Base-by-base conservation (phyloP, 1,284 basidiomycete species). In the Neotropicomus parvogracilis region DNA sequence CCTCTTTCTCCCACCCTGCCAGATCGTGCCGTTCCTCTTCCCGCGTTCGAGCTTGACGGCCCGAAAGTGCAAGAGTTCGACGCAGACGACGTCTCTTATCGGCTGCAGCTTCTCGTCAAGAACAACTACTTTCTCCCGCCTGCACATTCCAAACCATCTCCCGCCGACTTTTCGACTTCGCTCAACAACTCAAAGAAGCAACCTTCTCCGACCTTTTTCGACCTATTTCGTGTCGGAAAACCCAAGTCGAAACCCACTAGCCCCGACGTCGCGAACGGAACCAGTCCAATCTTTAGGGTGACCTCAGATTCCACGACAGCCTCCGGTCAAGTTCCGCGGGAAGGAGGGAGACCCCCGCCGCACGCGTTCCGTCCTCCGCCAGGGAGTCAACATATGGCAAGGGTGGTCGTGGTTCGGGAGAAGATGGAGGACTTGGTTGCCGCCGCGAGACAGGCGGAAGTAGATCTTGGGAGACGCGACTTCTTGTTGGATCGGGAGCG, bases 111-210 rank as follows among this genome's bases (percentile, higher is more conserved):
- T 42, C 78, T 91, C 36, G 81, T 91, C 47, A 86, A 84, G 64
- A 91, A 91, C 69, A 88, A 75, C 59, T 91, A 91, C 62, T 91
- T 87, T 61, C 78, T 91, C 33, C 88, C 88, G 6, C 88, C 88
- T 11, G 88, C 88, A 0, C 88, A 91, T 59, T 75, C 81, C 33
- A 91, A 91, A 60, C 88, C 88, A 3, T 79, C 77, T 9, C 78
- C 79, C 2, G 73, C 79, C 34, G 79, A 81, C 44, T 78, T 87
- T 50, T 74, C 78, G 0, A 44, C 66, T 7, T 56, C 72, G 14
- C 57, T 61, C 16, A 65, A 64, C 50, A 59, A 68, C 45, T 57
- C 69, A 17, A 81, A 77, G 57, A 73, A 72, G 40, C 57, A 68
- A 6, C 62, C 72, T 1, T 68, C 77, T 17, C 79, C 81, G n/a